phyloP scores from a whole-genome alignment of 768 basidiomycete species.

The Lactarius indigo region DNA sequence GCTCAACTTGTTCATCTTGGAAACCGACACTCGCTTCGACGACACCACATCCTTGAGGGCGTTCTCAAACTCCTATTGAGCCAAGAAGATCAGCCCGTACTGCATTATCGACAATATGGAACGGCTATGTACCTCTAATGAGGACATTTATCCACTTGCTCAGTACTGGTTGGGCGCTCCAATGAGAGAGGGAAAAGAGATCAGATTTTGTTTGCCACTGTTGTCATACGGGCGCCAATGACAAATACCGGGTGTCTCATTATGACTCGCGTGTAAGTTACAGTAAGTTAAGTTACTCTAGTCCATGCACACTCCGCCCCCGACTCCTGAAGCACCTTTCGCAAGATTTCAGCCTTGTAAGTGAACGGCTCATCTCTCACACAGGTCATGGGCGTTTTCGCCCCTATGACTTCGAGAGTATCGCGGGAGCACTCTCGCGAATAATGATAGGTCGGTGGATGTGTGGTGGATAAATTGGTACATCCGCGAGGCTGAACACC shows the following conservation, averaged over 20 bases:
- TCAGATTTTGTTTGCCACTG: slow-evolving; percentile 15
- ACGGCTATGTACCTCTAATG: slow-evolving; percentile 25
- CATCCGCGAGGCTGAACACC: not conserved
- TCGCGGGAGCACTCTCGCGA: too few species aligned
- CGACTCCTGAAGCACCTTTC: not conserved
- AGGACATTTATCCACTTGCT: slow-evolving; percentile 25
- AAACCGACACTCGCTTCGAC: slow-evolving; percentile 80
- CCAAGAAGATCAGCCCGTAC: slow-evolving; percentile 2
- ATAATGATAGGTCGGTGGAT: not conserved
- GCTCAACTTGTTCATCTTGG: slow-evolving; percentile 77
- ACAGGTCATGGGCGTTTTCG: not conserved
- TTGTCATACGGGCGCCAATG: slow-evolving; percentile 13
- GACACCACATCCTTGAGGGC: slow-evolving; percentile 78
- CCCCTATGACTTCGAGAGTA: not conserved
- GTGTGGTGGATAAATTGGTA: not conserved
- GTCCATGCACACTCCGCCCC: not conserved
- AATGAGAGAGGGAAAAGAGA: not conserved
- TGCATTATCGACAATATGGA: not conserved
- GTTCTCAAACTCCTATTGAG: slow-evolving; percentile 69
- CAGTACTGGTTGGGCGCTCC: not conserved
- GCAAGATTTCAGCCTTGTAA: not conserved
- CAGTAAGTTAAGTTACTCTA: not conserved
- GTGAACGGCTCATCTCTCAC: not conserved
- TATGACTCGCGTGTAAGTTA: too few species aligned
- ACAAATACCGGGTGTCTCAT: not conserved